A percentile compares a stretch with the other conserved stretches of the same genome.
phyloP scores from a whole-genome alignment of 1,284 basidiomycete species.

The Ceratobasidium papillatum region DNA sequence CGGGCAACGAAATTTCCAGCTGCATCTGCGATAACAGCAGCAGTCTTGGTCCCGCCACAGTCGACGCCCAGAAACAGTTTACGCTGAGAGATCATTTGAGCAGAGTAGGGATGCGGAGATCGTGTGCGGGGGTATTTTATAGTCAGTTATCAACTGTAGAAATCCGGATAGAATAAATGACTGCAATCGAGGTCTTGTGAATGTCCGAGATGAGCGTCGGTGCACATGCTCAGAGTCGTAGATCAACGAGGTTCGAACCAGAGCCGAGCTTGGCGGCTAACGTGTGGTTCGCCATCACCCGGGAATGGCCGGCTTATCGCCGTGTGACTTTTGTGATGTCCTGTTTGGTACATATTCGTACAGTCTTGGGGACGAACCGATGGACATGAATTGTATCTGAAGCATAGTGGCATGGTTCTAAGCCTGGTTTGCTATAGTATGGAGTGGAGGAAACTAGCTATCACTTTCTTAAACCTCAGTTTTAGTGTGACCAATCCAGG shows the following conservation, averaged over 20 bases:
- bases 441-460: too few species aligned
- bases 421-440: too few species aligned
- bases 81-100: neutral
- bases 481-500: too few species aligned
- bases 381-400: neutral
- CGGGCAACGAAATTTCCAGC: conserved; percentile 68
- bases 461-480: too few species aligned
- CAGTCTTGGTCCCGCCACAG: conserved; percentile 84
- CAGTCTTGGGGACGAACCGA: too few species aligned
- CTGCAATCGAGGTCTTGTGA: neutral
- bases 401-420: too few species aligned
- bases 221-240: conserved; percentile 21
- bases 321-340: neutral
- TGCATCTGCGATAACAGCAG: conserved; percentile 67
- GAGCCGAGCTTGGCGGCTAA: conserved; percentile 31
- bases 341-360: neutral
- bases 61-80: conserved; percentile 77
- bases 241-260: conserved; percentile 22
- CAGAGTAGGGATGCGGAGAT: neutral
- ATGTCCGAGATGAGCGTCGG: conserved; percentile 13
- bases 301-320: neutral
- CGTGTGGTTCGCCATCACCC: neutral
- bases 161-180: neutral
- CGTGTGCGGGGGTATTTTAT: neutral
- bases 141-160: neutral